A percentile compares a stretch with the other conserved stretches of the same genome.
Evolutionary conservation across 441 rosid genomes (phyloP).

Genomic region (Adansonia gregorii): DNA sequence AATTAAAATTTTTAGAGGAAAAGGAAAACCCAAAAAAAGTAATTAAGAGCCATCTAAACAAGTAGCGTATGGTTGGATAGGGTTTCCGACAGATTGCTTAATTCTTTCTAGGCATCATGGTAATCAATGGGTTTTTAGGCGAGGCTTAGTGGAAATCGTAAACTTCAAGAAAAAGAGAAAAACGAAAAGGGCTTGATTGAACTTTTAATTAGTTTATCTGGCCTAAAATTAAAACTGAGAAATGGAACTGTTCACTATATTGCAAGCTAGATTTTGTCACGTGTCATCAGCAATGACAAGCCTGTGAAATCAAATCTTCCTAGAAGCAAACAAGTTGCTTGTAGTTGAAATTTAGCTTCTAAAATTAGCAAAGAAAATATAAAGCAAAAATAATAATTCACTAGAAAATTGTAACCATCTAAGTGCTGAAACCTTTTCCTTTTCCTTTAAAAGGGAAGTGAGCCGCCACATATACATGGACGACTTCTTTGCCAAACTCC

Average conservation of each 20-base stretch:
- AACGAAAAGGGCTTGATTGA: neutral
- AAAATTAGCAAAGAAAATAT: conserved; percentile 23
- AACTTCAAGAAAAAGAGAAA: neutral
- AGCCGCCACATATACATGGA: neutral
- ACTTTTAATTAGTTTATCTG: neutral
- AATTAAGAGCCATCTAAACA: no score
- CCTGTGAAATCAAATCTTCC: neutral
- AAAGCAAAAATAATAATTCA: neutral
- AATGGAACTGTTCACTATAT: neutral
- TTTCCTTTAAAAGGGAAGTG: neutral
- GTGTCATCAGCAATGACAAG: conserved; percentile 7
- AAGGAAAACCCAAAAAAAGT: no score
- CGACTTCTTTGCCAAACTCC: neutral
- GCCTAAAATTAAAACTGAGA: conserved; percentile 16
- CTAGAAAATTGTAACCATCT: conserved; percentile 1
- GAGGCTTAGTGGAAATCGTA: neutral
- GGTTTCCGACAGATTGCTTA: no score
- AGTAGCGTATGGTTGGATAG: no score
- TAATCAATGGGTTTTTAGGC: no score
- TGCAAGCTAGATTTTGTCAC: neutral
- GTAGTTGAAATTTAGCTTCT: conserved; percentile 31
- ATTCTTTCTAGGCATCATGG: no score
- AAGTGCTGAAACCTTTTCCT: neutral
- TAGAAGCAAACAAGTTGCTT: conserved; percentile 19
- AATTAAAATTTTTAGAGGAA: no score